Evolutionary conservation across 768 basidiomycete genomes (phyloP), one percentile per base, ranked within the genome.

Genomic region (Guyanaporus albipodus): DNA sequence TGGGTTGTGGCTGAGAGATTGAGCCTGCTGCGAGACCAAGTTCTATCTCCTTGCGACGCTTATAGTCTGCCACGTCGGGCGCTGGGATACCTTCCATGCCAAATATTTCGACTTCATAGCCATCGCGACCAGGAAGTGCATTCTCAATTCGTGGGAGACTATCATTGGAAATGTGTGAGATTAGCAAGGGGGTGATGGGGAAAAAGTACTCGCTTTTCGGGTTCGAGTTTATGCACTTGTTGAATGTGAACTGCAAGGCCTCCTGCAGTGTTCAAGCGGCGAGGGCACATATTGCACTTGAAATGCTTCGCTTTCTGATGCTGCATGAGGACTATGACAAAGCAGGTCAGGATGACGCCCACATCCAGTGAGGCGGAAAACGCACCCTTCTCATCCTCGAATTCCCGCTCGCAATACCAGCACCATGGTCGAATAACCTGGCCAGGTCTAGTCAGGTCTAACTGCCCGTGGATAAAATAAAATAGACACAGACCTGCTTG

Each of bases 291-390:
- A 50, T 85, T 83, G 61, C 96, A 98, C 67, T 96, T 96, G 77
- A 98, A 99, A 64, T 98, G 95, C 68, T 99, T 99, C 11, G 96
- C 95, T 70, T 98, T 98, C 64, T 99, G 95, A 69, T 99, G 95
- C 69, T 96, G 93, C 83, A 98, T 91, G 53, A 99, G 80, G 56
- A 99, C 96, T 93, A 48, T 3, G 21, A 6, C 12, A 11, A 2
- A 1, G 21, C 29, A 38, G 19, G 38, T 44, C 40, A 50, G 35
- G n/a, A 38, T 17, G 28, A 38, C 18, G 17, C 21, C 32, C 26
- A 33, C 21, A 40, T 14, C 29, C 24, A 38, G 8, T 18, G 12
- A 41, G 12, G 26, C 9, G 7, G 29, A 12, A 38, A 29, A 51
- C 74, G 17, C 38, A 91, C 94, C 94, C 72, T 97, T 98, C 69